These are phyloP conservation scores for Cystofilobasidium bisporidii DNA, from an alignment of 768 basidiomycete species.

Conservation along the genomic window DNA sequence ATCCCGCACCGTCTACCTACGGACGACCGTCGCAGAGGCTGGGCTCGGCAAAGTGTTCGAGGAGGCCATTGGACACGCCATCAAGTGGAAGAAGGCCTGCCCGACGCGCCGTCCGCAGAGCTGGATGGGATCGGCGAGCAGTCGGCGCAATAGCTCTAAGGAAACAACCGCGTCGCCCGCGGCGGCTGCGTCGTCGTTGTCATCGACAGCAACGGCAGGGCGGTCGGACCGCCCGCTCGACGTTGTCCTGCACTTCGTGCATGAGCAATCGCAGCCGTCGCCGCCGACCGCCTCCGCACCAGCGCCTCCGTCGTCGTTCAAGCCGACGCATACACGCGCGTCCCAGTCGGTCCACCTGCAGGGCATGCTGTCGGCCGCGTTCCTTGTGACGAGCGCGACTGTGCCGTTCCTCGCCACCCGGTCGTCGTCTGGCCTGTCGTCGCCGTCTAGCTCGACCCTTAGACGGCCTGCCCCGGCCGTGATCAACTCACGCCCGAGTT, in stretches of 20 bases:
- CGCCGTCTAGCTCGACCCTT: background rate
- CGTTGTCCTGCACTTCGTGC: constrained; percentile 9
- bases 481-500: background rate
- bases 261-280: background rate
- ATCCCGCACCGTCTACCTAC: background rate
- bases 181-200: too few relatives aligned
- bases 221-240: background rate
- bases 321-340: background rate
- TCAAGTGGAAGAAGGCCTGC: constrained; percentile 8
- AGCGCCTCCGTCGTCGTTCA: background rate
- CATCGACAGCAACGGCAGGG: too few relatives aligned
- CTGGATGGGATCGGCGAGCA: background rate
- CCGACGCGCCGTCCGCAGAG: background rate
- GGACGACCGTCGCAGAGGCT: background rate
- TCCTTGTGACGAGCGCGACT: background rate
- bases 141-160: background rate
- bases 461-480: background rate
- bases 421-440: background rate
- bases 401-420: background rate
- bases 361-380: background rate
- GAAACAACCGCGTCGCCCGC: too few relatives aligned
- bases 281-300: background rate
- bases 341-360: background rate
- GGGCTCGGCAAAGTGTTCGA: background rate
- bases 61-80: background rate